Percentiles rank a stretch among this genome's conserved stretches.
Evolutionary conservation across 495 filamentous ascomycete genomes (phyloP).

Genomic region (Lasiosphaeria ovina): DNA sequence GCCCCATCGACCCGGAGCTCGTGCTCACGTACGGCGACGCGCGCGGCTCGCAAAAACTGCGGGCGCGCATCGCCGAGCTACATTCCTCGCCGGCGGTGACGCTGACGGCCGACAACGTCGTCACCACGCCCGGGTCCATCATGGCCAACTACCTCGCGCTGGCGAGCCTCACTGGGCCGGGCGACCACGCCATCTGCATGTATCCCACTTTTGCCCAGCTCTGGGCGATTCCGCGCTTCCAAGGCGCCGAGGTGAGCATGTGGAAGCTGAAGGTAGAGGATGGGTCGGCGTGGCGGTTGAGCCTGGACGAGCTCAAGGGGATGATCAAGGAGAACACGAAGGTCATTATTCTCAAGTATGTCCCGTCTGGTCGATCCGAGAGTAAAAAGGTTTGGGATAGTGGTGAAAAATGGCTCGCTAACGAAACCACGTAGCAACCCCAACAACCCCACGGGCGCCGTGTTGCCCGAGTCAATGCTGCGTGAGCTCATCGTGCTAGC

Average conservation of each 20-base stretch:
- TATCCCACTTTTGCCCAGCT: conserved; percentile 87
- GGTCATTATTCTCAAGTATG: conserved; percentile 23
- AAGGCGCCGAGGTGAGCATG: conserved; percentile 72
- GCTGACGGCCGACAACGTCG: conserved; percentile 53
- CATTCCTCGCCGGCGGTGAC: conserved; percentile 5
- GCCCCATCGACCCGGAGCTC: conserved; percentile 8
- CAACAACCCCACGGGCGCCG: conserved; percentile 77
- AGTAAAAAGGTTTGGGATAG: no score
- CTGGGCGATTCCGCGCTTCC: conserved; percentile 63
- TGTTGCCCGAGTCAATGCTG: conserved; percentile 58
- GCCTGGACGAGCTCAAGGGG: conserved; percentile 60
- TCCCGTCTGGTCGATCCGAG: background rate
- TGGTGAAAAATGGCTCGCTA: no score
- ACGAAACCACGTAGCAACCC: conserved; percentile 59
- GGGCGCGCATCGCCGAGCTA: conserved; percentile 19
- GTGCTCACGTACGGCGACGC: conserved; percentile 16
- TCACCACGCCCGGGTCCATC: conserved; percentile 75
- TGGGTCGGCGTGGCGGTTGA: conserved; percentile 57
- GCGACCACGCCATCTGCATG: conserved; percentile 81
- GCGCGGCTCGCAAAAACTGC: conserved; percentile 15
- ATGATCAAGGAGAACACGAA: conserved; percentile 72
- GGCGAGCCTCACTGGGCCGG: conserved; percentile 66
- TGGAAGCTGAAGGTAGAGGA: conserved; percentile 63
- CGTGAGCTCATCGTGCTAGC: conserved; percentile 62
- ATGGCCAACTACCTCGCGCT: conserved; percentile 73